Conservation (phyloP, 2,329 filamentous ascomycete genomes). For the Fonsecaea erecta region DNA sequence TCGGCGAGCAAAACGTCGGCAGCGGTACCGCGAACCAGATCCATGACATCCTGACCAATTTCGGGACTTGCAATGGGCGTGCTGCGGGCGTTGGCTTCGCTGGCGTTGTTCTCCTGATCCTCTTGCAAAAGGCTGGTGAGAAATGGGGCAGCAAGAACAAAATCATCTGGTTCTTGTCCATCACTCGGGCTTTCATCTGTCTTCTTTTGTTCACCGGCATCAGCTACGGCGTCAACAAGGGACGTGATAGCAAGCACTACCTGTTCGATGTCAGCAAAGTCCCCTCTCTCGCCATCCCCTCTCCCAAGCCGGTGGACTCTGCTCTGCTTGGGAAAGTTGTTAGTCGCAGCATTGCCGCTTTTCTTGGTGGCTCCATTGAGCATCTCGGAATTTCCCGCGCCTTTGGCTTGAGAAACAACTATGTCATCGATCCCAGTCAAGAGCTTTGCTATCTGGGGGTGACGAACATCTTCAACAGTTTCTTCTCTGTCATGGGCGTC, state of each 20-base stretch:
- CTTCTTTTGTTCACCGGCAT: slow-evolving; percentile 67
- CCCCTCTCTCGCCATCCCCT: slow-evolving; percentile 58
- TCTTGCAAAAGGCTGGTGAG: slow-evolving; percentile 63
- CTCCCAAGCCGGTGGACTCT: slow-evolving; percentile 55
- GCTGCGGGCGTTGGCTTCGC: slow-evolving; percentile 65
- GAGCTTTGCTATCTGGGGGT: slow-evolving; percentile 68
- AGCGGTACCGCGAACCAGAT: slow-evolving; percentile 62
- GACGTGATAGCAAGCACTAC: slow-evolving; percentile 50
- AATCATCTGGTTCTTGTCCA: slow-evolving; percentile 62
- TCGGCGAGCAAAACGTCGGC: slow-evolving; percentile 59
- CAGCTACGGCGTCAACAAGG: slow-evolving; percentile 64
- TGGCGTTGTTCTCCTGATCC: slow-evolving; percentile 60
- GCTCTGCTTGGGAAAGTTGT: slow-evolving; percentile 60
- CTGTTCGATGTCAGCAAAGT: slow-evolving; percentile 66
- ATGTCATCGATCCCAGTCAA: slow-evolving; percentile 67
- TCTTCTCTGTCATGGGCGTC: slow-evolving; percentile 68
- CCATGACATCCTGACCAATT: slow-evolving; percentile 61
- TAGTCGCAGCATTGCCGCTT: slow-evolving; percentile 61
- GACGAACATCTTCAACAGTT: slow-evolving; percentile 67
- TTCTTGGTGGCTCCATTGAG: slow-evolving; percentile 65
- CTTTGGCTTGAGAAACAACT: slow-evolving; percentile 66
- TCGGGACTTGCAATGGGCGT: slow-evolving; percentile 62
- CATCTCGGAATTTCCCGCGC: slow-evolving; percentile 69
- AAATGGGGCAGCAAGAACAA: slow-evolving; percentile 64
- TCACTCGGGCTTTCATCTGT: slow-evolving; percentile 64